Evolutionary conservation across 805 yeast genomes (phyloP), one percentile per base, ranked within the genome.

Genomic region (Candida tibetensis): DNA sequence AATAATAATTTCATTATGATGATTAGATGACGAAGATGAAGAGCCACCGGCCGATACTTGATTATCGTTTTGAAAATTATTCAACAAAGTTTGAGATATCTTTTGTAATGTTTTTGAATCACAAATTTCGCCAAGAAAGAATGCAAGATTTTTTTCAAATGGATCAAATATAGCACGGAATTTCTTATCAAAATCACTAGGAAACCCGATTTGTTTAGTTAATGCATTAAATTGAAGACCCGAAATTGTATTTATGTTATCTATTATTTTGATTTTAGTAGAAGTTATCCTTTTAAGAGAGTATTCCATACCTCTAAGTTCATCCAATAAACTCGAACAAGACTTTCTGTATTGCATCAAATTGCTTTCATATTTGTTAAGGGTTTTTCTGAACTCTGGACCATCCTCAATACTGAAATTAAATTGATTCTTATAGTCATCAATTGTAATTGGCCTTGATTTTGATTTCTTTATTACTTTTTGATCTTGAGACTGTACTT

Each of bases 331-430:
- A 8, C 33, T 36, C 4, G 41, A 35, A 32, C 57, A 51, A 4
- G 52, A 47, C 23, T 51, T 55, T 29, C 53, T 58, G 37, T 64
- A 57, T 6, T 36, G 31, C 0, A 69, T 67, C 4, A 65, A 42
- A 3, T 47, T 43, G 10, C 49, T 40, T 42, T 69, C 73, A 40
- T 64, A 62, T n/a, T 45, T 48, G 5, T 44, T 45, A 28, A 69
- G 51, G 4, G 58, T 41, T 15, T 49, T 58, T 18, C 74, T 46
- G 37, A 69, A 68, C 34, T 66, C 71, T 4, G 74, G 74, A 0
- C 74, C 74, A 44, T 69, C 74, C 32, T 67, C 69, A 13, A 65
- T 50, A 26, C 51, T 56, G 39, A 67, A 66, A 23, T 45, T 53
- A 40, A 65, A 68, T 4, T 55, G 65, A 26, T 45, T 53, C 31